Evolutionary conservation across 148 eudicot genomes (phyloP).

Genomic region (Dianthus caryophyllus): DNA sequence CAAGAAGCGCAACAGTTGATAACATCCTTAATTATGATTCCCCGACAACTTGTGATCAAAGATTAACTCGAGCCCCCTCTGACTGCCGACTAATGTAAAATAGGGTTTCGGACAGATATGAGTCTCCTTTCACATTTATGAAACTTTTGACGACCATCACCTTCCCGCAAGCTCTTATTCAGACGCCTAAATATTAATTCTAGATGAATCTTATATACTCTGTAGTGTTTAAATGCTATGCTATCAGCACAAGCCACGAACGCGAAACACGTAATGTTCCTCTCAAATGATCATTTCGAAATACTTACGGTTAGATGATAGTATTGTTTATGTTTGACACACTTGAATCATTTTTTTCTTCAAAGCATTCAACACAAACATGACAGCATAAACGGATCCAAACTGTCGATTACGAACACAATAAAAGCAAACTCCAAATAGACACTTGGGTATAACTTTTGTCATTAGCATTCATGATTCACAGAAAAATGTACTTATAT

Average conservation of each 20-base stretch:
- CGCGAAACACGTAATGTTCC: background rate
- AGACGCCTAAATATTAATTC: background rate
- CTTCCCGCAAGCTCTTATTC: background rate
- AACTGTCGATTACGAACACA: background rate
- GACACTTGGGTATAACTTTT: background rate
- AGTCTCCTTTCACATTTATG: background rate
- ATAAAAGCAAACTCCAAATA: background rate
- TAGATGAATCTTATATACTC: background rate
- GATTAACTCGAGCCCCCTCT: background rate
- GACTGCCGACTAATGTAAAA: slow-evolving; percentile 1
- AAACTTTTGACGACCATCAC: background rate
- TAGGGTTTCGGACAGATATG: too few relatives aligned
- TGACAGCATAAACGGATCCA: background rate
- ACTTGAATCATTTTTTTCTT: background rate
- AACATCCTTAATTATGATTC: slow-evolving; percentile 11
- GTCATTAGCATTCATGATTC: background rate
- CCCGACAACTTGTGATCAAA: slow-evolving; percentile 8
- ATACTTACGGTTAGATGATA: background rate
- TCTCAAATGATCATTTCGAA: background rate
- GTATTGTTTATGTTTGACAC: background rate
- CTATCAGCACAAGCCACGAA: background rate
- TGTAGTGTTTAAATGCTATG: background rate
- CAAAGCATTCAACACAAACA: background rate
- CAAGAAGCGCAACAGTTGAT: background rate
- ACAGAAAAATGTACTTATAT: background rate